Evolutionary conservation across 352 stramenopile genomes (phyloP).

Genomic region (Globisporangium iwayamae): DNA sequence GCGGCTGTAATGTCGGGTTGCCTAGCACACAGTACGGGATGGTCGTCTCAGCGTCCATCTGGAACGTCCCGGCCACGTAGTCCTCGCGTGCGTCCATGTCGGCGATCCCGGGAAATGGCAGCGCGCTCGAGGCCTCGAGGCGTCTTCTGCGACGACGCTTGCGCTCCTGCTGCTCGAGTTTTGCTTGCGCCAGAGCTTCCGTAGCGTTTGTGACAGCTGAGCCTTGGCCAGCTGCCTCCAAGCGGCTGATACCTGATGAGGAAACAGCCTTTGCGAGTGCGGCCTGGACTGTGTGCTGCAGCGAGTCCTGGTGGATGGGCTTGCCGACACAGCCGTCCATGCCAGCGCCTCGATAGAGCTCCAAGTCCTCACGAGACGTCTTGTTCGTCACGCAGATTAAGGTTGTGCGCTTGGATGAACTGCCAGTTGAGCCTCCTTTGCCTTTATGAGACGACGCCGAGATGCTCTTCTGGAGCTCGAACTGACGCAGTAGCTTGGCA

Average conservation of each 20-base stretch:
- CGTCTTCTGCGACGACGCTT: slow-evolving; percentile 28
- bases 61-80: slow-evolving; percentile 60
- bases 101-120: slow-evolving; percentile 41
- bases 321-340: slow-evolving; percentile 91
- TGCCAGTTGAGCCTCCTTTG: not conserved
- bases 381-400: slow-evolving; percentile 75
- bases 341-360: slow-evolving; percentile 85
- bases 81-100: slow-evolving; percentile 53
- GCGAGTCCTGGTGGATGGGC: slow-evolving; percentile 55
- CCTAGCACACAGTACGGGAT: slow-evolving; percentile 92
- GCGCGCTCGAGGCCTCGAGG: slow-evolving; percentile 35
- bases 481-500: slow-evolving; percentile 67
- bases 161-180: slow-evolving; percentile 37
- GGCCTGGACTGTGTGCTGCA: slow-evolving; percentile 78
- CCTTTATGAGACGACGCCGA: slow-evolving; percentile 5
- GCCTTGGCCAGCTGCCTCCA: not conserved
- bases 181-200: slow-evolving; percentile 41
- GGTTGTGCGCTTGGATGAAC: slow-evolving; percentile 26
- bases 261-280: slow-evolving; percentile 40
- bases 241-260: not conserved
- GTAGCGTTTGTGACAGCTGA: slow-evolving; percentile 30
- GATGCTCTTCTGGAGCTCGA: slow-evolving; percentile 63
- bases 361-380: slow-evolving; percentile 64
- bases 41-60: slow-evolving; percentile 91
- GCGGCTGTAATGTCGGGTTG: slow-evolving; percentile 16